Conservation (phyloP, 495 filamentous ascomycete genomes). For the Penicillium verhagenii region DNA sequence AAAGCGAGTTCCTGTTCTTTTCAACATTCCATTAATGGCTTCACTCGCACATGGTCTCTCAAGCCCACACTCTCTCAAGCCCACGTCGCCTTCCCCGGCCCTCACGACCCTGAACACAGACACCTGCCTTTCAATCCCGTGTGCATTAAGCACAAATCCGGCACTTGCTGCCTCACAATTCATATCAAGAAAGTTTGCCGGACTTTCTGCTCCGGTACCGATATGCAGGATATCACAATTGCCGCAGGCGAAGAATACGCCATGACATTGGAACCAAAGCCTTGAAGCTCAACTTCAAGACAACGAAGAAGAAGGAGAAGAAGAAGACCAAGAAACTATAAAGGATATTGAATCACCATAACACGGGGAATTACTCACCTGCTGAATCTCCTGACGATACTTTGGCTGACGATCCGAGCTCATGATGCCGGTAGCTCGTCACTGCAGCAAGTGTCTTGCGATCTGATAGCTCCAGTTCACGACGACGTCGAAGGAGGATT, state of each 20-base stretch:
- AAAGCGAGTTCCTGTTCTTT: too few relatives aligned
- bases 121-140: background rate
- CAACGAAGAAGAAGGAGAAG: slow-evolving; percentile 3
- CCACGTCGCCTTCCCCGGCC: background rate
- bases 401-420: slow-evolving; percentile 63
- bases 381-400: slow-evolving; percentile 93
- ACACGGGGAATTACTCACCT: slow-evolving; percentile 59
- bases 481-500: background rate
- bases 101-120: background rate
- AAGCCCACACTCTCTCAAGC: too few relatives aligned
- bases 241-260: background rate
- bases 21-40: background rate
- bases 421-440: slow-evolving; percentile 15
- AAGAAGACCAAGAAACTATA: too few relatives aligned
- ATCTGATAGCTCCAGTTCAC: background rate
- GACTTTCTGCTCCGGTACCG: background rate
- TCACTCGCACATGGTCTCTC: background rate
- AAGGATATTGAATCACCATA: too few relatives aligned
- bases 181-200: background rate
- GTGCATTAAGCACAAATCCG: background rate
- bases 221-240: background rate
- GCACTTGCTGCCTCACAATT: background rate
- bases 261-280: background rate
- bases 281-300: slow-evolving; percentile 1
- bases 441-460: background rate